These are phyloP conservation scores for Colletotrichum liaoningense DNA, from an alignment of 2,329 filamentous ascomycete species.

Conservation along the genomic window DNA sequence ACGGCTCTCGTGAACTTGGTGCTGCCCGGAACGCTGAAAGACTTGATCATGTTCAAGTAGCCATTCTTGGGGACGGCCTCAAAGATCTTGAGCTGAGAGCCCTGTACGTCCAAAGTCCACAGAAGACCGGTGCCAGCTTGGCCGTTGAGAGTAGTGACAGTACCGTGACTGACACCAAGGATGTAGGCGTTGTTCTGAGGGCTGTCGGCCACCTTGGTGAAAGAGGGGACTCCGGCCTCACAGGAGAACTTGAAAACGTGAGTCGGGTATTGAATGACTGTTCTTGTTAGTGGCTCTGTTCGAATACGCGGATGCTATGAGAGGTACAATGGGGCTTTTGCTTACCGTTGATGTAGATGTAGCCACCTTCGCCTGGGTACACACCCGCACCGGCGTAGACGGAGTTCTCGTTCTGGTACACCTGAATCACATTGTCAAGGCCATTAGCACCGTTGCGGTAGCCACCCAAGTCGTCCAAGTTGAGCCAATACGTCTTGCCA, in stretches of 20 bases:
- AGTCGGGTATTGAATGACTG: slow-evolving; percentile 64
- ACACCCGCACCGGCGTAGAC: slow-evolving; percentile 60
- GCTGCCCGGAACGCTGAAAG: slow-evolving; percentile 62
- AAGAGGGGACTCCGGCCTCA: slow-evolving; percentile 59
- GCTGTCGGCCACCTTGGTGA: slow-evolving; percentile 64
- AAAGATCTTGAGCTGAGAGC: slow-evolving; percentile 62
- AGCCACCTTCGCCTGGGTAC: slow-evolving; percentile 60
- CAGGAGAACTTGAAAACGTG: slow-evolving; percentile 70
- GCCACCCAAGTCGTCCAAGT: slow-evolving; percentile 53
- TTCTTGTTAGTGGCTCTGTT: neutral
- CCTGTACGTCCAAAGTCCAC: slow-evolving; percentile 68
- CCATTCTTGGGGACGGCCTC: slow-evolving; percentile 61
- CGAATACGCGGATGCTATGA: neutral
- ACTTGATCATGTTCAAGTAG: slow-evolving; percentile 58
- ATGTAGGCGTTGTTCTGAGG: slow-evolving; percentile 61
- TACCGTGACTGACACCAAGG: slow-evolving; percentile 67
- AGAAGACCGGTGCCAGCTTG: slow-evolving; percentile 65
- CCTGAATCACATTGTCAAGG: slow-evolving; percentile 57
- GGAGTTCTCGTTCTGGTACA: slow-evolving; percentile 55
- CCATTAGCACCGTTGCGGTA: slow-evolving; percentile 50
- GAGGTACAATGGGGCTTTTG: neutral
- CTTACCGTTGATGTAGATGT: slow-evolving; percentile 56
- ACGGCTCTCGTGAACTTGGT: slow-evolving; percentile 69
- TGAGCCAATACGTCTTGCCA: slow-evolving; percentile 59
- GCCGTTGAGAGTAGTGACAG: slow-evolving; percentile 65